These are phyloP conservation scores for Colletotrichum liaoningense DNA, from an alignment of 2,329 filamentous ascomycete species.

Conservation along the genomic window DNA sequence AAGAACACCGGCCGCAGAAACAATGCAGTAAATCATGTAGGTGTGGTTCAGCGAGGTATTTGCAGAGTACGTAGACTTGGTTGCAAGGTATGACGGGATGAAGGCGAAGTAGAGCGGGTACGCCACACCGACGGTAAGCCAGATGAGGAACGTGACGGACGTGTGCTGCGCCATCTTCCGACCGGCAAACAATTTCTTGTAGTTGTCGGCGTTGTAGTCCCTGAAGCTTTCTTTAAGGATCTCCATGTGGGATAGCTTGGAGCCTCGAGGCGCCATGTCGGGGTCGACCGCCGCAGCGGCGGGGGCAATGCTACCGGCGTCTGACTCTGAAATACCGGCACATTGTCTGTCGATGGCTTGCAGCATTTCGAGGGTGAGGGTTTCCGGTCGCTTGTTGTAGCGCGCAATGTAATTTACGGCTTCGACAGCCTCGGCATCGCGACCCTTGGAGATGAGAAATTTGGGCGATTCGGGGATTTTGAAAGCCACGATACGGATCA, in stretches of 20 bases:
- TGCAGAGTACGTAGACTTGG: conserved; percentile 44
- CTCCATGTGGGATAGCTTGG: conserved; percentile 39
- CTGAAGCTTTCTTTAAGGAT: conserved; percentile 39
- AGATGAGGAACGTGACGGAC: conserved; percentile 52
- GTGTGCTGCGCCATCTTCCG: conserved; percentile 48
- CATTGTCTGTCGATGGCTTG: conserved; percentile 35
- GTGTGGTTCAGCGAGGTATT: conserved; percentile 43
- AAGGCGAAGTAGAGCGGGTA: conserved; percentile 60
- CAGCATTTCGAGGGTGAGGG: conserved; percentile 51
- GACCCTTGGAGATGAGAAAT: conserved; percentile 55
- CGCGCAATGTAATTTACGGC: conserved; percentile 59
- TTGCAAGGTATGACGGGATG: conserved; percentile 57
- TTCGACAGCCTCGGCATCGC: conserved; percentile 58
- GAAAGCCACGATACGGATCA: conserved; percentile 59
- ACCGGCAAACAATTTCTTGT: conserved; percentile 46
- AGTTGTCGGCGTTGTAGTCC: conserved; percentile 39
- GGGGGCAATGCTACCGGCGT: not conserved
- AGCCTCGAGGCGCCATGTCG: conserved; percentile 11
- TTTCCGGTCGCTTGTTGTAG: conserved; percentile 48
- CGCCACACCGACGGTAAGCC: conserved; percentile 58
- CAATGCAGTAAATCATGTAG: conserved; percentile 50
- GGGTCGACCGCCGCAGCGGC: not conserved
- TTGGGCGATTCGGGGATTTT: conserved; percentile 60
- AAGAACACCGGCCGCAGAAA: conserved; percentile 50
- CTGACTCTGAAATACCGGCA: not conserved